Conservation (phyloP, 2,329 filamentous ascomycete species). For the Scopulariopsis brevicaulis region DNA sequence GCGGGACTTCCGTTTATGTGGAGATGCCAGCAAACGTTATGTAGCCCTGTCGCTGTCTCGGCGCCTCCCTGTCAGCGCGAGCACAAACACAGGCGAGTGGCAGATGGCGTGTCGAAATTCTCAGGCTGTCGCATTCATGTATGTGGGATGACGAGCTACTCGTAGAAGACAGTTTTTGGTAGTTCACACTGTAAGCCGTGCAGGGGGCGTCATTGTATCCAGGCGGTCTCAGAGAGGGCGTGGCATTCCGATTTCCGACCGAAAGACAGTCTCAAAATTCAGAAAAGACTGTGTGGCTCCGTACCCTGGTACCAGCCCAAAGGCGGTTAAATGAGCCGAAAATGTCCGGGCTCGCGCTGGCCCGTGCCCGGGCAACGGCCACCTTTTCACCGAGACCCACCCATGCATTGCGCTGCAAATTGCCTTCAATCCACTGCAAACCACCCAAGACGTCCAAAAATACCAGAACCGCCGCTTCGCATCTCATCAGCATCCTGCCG, state of each 20-base stretch:
- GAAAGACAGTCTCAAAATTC: too few species aligned
- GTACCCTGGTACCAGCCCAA: neutral
- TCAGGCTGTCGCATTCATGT: too few species aligned
- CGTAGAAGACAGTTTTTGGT: too few species aligned
- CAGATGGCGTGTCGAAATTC: too few species aligned
- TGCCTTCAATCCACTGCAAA: neutral
- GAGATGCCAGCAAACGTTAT: neutral
- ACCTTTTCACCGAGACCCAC: neutral
- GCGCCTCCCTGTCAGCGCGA: neutral
- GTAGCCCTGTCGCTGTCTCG: neutral
- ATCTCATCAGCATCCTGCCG: neutral
- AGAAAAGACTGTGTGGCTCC: neutral
- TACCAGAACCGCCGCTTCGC: neutral
- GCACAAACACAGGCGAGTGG: too few species aligned
- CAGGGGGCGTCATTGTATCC: too few species aligned
- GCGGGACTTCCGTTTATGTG: neutral
- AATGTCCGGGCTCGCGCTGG: neutral
- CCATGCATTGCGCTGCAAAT: constrained; percentile 3
- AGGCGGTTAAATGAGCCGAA: constrained; percentile 4
- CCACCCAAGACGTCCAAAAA: neutral
- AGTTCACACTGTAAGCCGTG: too few species aligned
- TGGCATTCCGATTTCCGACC: too few species aligned
- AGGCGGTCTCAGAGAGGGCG: neutral
- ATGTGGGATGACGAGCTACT: too few species aligned
- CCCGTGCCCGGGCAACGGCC: neutral